Percentiles rank a stretch among this genome's conserved stretches.
phyloP scores from a whole-genome alignment of 805 yeast species.

The Ogataea neopini region DNA sequence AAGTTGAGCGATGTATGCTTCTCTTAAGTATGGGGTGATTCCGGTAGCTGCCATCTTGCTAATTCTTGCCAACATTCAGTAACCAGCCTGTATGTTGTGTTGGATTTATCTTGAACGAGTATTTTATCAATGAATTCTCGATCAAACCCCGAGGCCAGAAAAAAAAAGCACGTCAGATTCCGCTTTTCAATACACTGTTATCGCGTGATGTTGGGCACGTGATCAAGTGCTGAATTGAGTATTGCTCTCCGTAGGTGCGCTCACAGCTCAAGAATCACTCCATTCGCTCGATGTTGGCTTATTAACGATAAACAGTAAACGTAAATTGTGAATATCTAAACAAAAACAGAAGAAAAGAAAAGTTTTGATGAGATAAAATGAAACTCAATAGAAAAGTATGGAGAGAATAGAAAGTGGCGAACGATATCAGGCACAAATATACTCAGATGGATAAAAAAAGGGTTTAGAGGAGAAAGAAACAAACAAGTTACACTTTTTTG shows the following conservation, averaged over 20 bases:
- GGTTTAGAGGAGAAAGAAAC: not conserved
- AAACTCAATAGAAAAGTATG: constrained; percentile 4
- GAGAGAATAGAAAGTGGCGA: constrained; percentile 6
- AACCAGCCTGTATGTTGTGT: not conserved
- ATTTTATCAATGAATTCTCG: not conserved
- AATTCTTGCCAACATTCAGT: constrained; percentile 3
- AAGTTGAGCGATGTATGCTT: constrained; percentile 75
- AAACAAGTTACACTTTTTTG: constrained; percentile 9
- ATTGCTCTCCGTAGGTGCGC: no score
- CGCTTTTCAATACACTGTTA: no score
- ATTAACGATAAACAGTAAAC: not conserved
- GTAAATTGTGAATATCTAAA: constrained; percentile 5
- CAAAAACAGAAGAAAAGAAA: constrained; percentile 7
- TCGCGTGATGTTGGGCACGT: no score
- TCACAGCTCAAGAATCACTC: no score
- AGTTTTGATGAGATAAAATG: constrained; percentile 4
- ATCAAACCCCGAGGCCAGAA: not conserved
- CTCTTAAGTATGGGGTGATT: constrained; percentile 50
- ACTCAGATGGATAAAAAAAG: not conserved
- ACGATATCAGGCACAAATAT: constrained; percentile 4
- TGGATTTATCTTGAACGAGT: not conserved
- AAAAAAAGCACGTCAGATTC: not conserved
- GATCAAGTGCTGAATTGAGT: no score
- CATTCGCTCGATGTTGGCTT: no score
- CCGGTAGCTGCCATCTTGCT: not conserved